These are phyloP conservation scores for Pseudoturritis turrita DNA, from an alignment of 345 rosid genomes.

Conservation along the genomic window DNA sequence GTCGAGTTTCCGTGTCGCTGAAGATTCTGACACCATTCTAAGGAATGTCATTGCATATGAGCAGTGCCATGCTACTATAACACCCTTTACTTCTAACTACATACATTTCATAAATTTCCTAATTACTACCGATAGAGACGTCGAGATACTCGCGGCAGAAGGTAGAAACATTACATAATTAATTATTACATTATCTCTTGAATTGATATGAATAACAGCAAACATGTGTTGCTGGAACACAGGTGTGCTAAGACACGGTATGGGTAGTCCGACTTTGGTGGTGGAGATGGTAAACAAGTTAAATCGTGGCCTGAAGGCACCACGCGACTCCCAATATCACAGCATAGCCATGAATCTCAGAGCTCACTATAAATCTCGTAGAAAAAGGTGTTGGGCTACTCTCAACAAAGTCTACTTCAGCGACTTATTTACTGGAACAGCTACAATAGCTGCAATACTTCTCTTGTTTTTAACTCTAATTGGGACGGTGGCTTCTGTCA, in stretches of 20 bases:
- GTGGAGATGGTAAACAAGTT: neutral
- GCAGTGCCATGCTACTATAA: neutral
- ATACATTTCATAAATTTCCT: neutral
- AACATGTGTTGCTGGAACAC: neutral
- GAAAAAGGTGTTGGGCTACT: too few relatives aligned
- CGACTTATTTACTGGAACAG: too few relatives aligned
- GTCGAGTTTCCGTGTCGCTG: neutral
- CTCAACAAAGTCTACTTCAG: too few relatives aligned
- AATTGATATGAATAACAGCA: too few relatives aligned
- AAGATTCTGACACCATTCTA: neutral
- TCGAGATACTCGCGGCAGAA: neutral
- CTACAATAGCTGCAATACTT: too few relatives aligned
- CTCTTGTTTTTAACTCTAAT: too few relatives aligned
- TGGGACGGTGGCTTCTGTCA: too few relatives aligned
- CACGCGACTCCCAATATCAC: neutral
- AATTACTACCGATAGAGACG: neutral
- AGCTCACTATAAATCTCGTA: neutral
- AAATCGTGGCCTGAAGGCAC: neutral
- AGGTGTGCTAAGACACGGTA: too few relatives aligned
- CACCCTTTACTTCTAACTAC: neutral
- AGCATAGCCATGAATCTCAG: neutral
- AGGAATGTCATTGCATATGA: constrained; percentile 16
- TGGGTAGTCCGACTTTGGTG: too few relatives aligned
- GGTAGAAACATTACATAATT: too few relatives aligned
- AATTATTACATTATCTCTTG: too few relatives aligned